Percentiles rank a stretch among this genome's conserved stretches.
Evolutionary conservation across 108 stramenopile genomes (phyloP).

Genomic region (Skeletonema marinoi): DNA sequence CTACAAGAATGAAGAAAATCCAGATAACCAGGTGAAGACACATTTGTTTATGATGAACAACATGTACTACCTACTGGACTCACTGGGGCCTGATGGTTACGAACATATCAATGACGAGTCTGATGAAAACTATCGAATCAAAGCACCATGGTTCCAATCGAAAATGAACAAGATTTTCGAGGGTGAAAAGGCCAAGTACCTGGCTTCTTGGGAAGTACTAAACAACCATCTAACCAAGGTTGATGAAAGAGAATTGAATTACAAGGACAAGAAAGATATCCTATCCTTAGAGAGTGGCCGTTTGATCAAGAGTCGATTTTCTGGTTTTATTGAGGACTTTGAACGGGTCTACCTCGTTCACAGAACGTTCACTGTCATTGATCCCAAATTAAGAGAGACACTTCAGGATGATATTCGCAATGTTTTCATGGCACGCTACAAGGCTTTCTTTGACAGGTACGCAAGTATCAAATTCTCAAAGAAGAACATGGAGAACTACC

Average conservation of each 20-base stretch:
- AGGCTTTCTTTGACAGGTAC: constrained; percentile 78
- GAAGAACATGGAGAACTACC: constrained; percentile 84
- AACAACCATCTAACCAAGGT: constrained; percentile 76
- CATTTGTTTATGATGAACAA: constrained; percentile 91
- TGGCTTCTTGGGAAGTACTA: constrained; percentile 70
- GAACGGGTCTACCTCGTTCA: constrained; percentile 71
- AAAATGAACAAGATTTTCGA: constrained; percentile 77
- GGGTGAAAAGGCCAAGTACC: constrained; percentile 76
- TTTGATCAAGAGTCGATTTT: constrained; percentile 82
- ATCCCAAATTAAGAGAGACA: constrained; percentile 62
- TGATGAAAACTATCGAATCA: constrained; percentile 61
- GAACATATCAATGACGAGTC: constrained; percentile 12
- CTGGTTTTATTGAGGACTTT: constrained; percentile 85
- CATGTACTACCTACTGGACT: constrained; percentile 73
- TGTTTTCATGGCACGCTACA: constrained; percentile 74
- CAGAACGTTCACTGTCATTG: constrained; percentile 68
- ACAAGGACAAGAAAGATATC: constrained; percentile 65
- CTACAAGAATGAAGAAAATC: constrained; percentile 62
- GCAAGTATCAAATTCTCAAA: constrained; percentile 82
- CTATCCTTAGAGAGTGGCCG: constrained; percentile 81
- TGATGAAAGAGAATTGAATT: constrained; percentile 70
- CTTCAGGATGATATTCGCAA: constrained; percentile 65
- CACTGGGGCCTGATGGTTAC: constrained; percentile 56
- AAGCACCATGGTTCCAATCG: constrained; percentile 76
- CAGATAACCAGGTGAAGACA: constrained; percentile 54